These are phyloP conservation scores for Russula sp. DNA, from an alignment of 768 basidiomycete species.

Conservation along the genomic window DNA sequence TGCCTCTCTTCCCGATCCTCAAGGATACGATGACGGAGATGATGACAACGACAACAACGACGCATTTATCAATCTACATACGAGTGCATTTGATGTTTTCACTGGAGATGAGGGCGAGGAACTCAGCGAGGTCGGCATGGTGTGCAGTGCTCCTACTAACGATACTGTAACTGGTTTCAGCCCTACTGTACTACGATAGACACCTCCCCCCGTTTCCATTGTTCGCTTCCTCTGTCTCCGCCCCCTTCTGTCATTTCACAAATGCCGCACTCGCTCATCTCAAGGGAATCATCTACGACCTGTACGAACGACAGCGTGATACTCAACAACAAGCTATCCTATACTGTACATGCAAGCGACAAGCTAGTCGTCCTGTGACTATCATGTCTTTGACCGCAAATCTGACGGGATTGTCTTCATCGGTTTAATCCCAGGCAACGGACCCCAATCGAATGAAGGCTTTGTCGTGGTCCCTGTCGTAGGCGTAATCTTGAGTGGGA, in stretches of 20 bases:
- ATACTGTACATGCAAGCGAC: slow-evolving; percentile 1
- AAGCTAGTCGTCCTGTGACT: not conserved
- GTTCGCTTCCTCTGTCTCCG: slow-evolving; percentile 29
- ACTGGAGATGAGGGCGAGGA: slow-evolving; percentile 64
- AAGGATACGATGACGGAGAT: slow-evolving; percentile 44
- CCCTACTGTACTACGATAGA: slow-evolving; percentile 97
- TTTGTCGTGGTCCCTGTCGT: slow-evolving; percentile 18
- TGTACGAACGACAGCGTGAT: slow-evolving; percentile 34
- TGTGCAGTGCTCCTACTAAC: slow-evolving; percentile 86
- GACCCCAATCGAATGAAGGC: slow-evolving; percentile 57
- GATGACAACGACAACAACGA: slow-evolving; percentile 46
- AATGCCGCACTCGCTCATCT: slow-evolving; percentile 82
- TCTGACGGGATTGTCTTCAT: slow-evolving; percentile 27
- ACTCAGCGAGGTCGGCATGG: slow-evolving; percentile 85
- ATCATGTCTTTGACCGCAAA: slow-evolving; percentile 23
- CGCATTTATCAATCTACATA: slow-evolving; percentile 51
- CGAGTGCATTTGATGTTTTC: slow-evolving; percentile 48
- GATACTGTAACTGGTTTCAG: slow-evolving; percentile 68
- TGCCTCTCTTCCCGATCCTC: slow-evolving; percentile 74
- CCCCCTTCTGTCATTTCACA: slow-evolving; percentile 25
- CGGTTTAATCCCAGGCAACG: slow-evolving; percentile 43
- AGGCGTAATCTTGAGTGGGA: slow-evolving; percentile 32
- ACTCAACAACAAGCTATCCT: not conserved
- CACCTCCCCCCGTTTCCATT: slow-evolving; percentile 35
- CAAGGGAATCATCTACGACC: slow-evolving; percentile 75